Percentiles rank a stretch among this genome's conserved stretches.
phyloP scores from a whole-genome alignment of 345 rosid species.

The Euphorbia peplus region DNA sequence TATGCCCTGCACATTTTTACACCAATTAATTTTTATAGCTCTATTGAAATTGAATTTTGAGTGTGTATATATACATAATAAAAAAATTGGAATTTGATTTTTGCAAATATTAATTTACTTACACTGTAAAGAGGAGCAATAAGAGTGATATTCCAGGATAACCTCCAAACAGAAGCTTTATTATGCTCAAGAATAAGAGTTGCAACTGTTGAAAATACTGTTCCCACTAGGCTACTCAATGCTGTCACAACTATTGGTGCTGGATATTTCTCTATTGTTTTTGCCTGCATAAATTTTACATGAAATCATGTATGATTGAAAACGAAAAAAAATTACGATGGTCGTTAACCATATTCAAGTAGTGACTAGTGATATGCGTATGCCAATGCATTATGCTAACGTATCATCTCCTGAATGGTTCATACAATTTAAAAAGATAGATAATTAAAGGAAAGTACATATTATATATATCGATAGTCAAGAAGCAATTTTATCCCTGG shows the following conservation, averaged over 20 bases:
- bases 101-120: background rate
- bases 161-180: background rate
- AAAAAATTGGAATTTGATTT: background rate
- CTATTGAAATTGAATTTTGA: background rate
- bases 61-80: background rate
- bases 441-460: no score
- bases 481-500: no score
- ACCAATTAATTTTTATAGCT: no score
- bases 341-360: no score
- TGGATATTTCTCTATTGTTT: constrained; percentile 1
- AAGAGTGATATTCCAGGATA: constrained; percentile 1
- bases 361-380: background rate
- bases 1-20: background rate
- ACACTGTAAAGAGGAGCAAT: background rate
- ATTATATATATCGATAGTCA: no score
- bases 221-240: background rate
- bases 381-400: no score
- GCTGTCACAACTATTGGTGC: constrained; percentile 4
- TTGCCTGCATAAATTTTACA: background rate
- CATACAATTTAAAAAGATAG: no score
- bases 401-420: no score
- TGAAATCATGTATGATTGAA: no score
- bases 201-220: background rate
- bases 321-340: no score
- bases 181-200: background rate